Evolutionary conservation across 1,284 basidiomycete species (phyloP), one percentile per base, ranked within the genome.

Genomic region (Clitocybe nebularis): DNA sequence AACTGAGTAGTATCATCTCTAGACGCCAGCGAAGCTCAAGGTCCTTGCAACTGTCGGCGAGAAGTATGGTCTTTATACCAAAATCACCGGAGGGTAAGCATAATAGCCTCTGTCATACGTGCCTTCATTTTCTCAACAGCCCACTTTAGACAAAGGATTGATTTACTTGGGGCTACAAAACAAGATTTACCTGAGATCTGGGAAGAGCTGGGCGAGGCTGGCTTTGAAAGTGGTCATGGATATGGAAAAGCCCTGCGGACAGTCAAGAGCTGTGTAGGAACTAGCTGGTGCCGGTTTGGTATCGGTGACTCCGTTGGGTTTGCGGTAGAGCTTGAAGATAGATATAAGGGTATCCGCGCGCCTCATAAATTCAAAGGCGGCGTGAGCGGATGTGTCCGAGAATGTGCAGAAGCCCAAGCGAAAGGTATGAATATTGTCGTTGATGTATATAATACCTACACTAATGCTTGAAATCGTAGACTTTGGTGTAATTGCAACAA

Each of bases 301-400:
- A 70, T 88, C 9, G 84, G 84, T 10, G 86, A 89, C 57, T 81
- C 82, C 4, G 86, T 90, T 23, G 82, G 82, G 20, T 61, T 89
- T 46, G 86, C 86, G 0, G 74, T 89, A 29, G 70, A 77, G 51
- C 72, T 90, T 2, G 87, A 90, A 61, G 74, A 85, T 45, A 71
- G 86, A 3, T 89, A 89, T 62, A 79, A 80, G 48, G 82, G 84
- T 23, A 72, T 89, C 17, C 74, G 79, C 9, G 75, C 76, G 1
- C 86, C 86, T 10, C 86, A 89, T 64, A 89, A 89, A 62, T 63
- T 84, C 60, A 89, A 89, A 61, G 84, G 84, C 11, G 86, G 86
- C n/a, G 83, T 89, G 1, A 80, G 76, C 25, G 86, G 86, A 10
- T 89, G 84, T 52, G 72, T 84, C 0, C 72, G 84, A 13, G 84